phyloP scores from a whole-genome alignment of 768 basidiomycete genomes.

The Pleurotus cornucopiae region DNA sequence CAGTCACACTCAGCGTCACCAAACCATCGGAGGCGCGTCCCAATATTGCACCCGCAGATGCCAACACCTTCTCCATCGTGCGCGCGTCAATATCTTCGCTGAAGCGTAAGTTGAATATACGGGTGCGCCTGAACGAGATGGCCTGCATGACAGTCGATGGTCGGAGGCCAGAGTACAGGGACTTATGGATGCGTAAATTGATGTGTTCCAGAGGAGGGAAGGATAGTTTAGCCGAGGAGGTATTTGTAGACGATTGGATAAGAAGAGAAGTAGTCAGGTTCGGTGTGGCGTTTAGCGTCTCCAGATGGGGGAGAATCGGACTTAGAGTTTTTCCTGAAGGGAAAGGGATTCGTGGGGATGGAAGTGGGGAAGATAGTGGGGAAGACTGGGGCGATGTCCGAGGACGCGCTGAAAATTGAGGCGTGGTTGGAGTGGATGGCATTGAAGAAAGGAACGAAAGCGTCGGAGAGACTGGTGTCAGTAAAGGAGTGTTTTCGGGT shows the following conservation, averaged over 20 bases:
- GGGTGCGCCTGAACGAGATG: conserved; percentile 25
- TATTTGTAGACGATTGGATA: background rate
- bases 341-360: conserved; percentile 4
- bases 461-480: background rate
- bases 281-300: background rate
- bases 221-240: background rate
- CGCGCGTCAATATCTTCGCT: conserved; percentile 36
- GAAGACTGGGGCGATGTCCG: conserved; percentile 11
- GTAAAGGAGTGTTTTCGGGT: background rate
- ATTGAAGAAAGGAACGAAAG: background rate
- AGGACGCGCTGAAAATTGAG: conserved; percentile 9
- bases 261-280: conserved; percentile 6
- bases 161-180: conserved; percentile 41
- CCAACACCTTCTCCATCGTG: conserved; percentile 41
- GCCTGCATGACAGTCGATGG: conserved; percentile 35
- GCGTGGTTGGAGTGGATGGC: conserved; percentile 3
- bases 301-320: conserved; percentile 1
- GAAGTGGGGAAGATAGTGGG: conserved; percentile 10
- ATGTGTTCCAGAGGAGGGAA: conserved; percentile 7
- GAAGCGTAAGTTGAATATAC: conserved; percentile 30
- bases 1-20: conserved; percentile 20
- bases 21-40: conserved; percentile 20
- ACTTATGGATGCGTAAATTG: conserved; percentile 29
- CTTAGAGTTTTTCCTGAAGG: background rate
- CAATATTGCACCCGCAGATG: conserved; percentile 32